phyloP scores from a whole-genome alignment of 345 rosid genomes.

The Eucalyptus marginata region DNA sequence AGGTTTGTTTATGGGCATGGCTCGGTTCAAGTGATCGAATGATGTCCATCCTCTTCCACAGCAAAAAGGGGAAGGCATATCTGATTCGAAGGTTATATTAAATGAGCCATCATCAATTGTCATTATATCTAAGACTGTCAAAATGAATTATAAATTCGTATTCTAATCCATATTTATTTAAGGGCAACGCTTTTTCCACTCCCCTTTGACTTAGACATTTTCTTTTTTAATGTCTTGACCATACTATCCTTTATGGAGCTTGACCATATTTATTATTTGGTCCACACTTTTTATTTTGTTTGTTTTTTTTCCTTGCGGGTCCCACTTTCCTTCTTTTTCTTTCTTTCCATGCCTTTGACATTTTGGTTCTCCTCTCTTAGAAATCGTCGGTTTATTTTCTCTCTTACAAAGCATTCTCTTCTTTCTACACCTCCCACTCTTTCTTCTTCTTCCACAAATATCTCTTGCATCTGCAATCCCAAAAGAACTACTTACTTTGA shows the following conservation, averaged over 20 bases:
- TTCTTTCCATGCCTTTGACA: too few relatives aligned
- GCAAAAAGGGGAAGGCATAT: not conserved
- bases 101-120: not conserved
- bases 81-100: not conserved
- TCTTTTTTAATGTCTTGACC: too few relatives aligned
- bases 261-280: too few relatives aligned
- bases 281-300: too few relatives aligned
- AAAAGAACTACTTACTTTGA: not conserved
- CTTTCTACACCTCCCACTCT: not conserved
- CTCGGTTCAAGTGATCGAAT: not conserved
- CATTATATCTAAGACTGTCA: too few relatives aligned
- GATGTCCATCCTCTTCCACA: not conserved
- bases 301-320: too few relatives aligned
- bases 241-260: fast-evolving
- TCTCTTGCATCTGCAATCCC: not conserved
- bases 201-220: too few relatives aligned
- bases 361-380: not conserved
- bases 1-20: not conserved
- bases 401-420: not conserved
- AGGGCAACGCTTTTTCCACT: too few relatives aligned
- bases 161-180: too few relatives aligned
- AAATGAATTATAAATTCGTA: too few relatives aligned
- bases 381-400: not conserved
- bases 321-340: too few relatives aligned
- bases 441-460: not conserved